Evolutionary conservation across 257 asterid genomes (phyloP).

Genomic region (Scutellaria minor): DNA sequence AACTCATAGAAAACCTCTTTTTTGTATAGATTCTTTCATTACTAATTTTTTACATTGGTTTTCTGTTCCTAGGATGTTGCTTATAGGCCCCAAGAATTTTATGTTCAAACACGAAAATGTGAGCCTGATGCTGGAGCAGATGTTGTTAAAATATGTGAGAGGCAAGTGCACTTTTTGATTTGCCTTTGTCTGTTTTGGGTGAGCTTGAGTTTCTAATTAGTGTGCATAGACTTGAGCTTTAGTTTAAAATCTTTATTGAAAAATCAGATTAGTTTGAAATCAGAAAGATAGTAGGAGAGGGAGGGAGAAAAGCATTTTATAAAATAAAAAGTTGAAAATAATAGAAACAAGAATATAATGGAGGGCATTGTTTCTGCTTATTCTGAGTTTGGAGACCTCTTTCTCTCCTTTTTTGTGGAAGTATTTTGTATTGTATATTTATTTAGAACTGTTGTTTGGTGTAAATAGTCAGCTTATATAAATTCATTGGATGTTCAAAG

Average conservation of each 20-base stretch:
- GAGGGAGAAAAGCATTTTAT: neutral
- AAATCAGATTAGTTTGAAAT: neutral
- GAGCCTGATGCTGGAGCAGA: constrained; percentile 78
- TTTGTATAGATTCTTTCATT: neutral
- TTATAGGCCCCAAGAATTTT: constrained; percentile 86
- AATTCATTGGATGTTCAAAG: too few relatives aligned
- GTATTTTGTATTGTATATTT: too few relatives aligned
- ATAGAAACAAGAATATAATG: neutral
- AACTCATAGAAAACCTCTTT: constrained; percentile 1
- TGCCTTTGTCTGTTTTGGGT: constrained; percentile 20
- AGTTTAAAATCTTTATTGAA: neutral
- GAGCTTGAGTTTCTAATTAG: neutral
- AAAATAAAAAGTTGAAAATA: neutral
- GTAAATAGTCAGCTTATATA: neutral
- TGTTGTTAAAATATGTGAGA: constrained; percentile 52
- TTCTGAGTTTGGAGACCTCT: too few relatives aligned
- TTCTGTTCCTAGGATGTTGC: constrained; percentile 73
- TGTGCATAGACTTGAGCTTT: neutral
- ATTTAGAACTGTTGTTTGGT: too few relatives aligned
- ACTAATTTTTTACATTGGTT: neutral
- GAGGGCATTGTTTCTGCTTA: too few relatives aligned
- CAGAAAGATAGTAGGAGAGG: neutral
- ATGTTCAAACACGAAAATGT: constrained; percentile 87
- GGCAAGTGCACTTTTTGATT: constrained; percentile 41
- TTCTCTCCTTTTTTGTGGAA: too few relatives aligned